Conservation (phyloP, 2,329 filamentous ascomycete genomes). For the Alternaria ethzedia region DNA sequence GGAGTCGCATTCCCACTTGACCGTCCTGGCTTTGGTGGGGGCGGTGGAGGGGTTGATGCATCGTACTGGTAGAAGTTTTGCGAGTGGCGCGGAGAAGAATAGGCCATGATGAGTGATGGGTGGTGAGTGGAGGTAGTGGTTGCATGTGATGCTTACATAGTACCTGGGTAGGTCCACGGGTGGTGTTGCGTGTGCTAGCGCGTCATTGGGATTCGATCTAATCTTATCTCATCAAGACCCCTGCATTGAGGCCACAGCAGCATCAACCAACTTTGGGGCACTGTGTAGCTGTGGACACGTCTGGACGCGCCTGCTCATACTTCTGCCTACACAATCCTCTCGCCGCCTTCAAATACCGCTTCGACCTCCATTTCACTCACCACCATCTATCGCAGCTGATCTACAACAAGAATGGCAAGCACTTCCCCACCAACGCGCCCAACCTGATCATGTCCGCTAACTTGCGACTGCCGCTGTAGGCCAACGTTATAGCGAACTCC, state of each 20-base stretch:
- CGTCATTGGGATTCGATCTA: constrained; percentile 24
- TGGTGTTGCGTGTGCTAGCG: constrained; percentile 1
- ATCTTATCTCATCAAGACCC: constrained; percentile 43
- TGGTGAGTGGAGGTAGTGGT: background rate
- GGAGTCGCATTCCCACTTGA: constrained; percentile 52
- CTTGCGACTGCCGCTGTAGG: constrained; percentile 53
- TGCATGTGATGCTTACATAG: too few relatives aligned
- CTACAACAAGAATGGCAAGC: constrained; percentile 35
- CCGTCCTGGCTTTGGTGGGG: constrained; percentile 53
- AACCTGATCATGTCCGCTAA: constrained; percentile 37
- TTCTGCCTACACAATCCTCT: constrained; percentile 16
- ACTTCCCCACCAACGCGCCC: constrained; percentile 15
- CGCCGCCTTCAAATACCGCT: background rate
- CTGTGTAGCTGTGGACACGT: constrained; percentile 32
- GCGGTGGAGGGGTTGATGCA: constrained; percentile 55
- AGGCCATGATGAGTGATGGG: constrained; percentile 38
- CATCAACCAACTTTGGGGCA: constrained; percentile 18
- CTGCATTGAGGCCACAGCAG: constrained; percentile 44
- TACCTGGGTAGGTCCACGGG: too few relatives aligned
- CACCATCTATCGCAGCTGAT: constrained; percentile 1
- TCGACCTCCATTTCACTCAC: background rate
- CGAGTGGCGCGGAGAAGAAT: constrained; percentile 48
- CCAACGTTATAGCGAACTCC: constrained; percentile 82
- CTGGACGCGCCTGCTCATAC: constrained; percentile 13
- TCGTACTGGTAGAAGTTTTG: constrained; percentile 50